Evolutionary conservation across 2,329 filamentous ascomycete genomes (phyloP).

Genomic region (Sporothrix mexicana): DNA sequence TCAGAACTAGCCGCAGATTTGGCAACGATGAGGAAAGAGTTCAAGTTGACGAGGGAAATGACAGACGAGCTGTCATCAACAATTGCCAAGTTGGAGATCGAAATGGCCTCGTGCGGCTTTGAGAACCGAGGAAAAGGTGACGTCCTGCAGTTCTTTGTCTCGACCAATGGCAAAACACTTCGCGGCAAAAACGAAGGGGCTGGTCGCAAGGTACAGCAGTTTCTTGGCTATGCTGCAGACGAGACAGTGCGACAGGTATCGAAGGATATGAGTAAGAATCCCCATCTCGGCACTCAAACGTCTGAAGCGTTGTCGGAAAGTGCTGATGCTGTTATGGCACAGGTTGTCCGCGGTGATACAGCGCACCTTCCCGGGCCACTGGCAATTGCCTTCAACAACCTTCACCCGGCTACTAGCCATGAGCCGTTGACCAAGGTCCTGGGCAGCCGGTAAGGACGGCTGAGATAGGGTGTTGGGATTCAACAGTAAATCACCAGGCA

Average conservation of each 20-base stretch:
- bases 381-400: neutral
- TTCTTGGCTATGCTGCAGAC: neutral
- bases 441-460: constrained; percentile 1
- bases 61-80: neutral
- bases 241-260: neutral
- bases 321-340: constrained; percentile 7
- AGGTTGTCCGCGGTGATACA: neutral
- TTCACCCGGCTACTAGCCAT: constrained; percentile 6
- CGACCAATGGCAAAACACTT: neutral
- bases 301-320: neutral
- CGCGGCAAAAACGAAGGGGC: neutral
- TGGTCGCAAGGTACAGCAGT: neutral
- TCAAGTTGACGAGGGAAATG: neutral
- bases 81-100: neutral
- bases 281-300: neutral
- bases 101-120: neutral
- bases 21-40: neutral
- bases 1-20: neutral
- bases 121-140: neutral
- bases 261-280: neutral
- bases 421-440: neutral
- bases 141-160: neutral
- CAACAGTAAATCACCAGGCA: constrained; percentile 1
- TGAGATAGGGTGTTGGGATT: neutral
- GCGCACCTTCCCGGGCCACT: neutral